Evolutionary conservation across 2,329 filamentous ascomycete genomes (phyloP), one percentile per base, ranked within the genome.

Genomic region (Aspergillus spinulosporus): DNA sequence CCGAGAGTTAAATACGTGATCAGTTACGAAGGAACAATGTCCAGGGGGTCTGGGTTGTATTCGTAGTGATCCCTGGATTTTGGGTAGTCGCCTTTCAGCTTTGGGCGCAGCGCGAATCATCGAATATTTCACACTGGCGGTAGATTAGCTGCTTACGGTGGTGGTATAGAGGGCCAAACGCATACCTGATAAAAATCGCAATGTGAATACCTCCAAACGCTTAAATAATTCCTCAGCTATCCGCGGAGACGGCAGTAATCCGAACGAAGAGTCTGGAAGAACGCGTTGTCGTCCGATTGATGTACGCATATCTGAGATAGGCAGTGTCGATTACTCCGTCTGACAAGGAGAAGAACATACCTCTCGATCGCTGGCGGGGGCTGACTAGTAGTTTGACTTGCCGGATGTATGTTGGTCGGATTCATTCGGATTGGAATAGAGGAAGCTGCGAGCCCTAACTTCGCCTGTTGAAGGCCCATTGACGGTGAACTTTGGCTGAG

Each of bases 151-250:
- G 21, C 21, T 21, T 21, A 21, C 21, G 21, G 21, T 21, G 21
- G 8, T 5, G 0, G 0, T 12, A 5, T 11, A 11, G 34, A 15
- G 3, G 21, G 7, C 7, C 7, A 26, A 1, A 26, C 1, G 1
- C 3, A 9, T 49, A 49, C 47, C 26, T 49, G 47, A 26, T 49
- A 49, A n/a, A 49, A 49, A 14, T 49, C 47, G 12, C 47, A 49
- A 26, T 49, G 47, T 4, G 47, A 49, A n/a, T 49, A 49, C 40
- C 47, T 15, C 47, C 47, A 49, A 5, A 49, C 47, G 21, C 47
- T 49, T 8, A 49, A 6, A 5, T n/a, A 3, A 12, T 49, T 49
- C 11, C 47, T 12, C 47, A 14, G 29, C 12, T 36, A 14, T 5
- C 47, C 47, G 7, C 47, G 34, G 3, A 49, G 47, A 4, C 47